These are phyloP conservation scores for Aschersonia sp. DNA, from an alignment of 2,329 filamentous ascomycete species.

Conservation along the genomic window DNA sequence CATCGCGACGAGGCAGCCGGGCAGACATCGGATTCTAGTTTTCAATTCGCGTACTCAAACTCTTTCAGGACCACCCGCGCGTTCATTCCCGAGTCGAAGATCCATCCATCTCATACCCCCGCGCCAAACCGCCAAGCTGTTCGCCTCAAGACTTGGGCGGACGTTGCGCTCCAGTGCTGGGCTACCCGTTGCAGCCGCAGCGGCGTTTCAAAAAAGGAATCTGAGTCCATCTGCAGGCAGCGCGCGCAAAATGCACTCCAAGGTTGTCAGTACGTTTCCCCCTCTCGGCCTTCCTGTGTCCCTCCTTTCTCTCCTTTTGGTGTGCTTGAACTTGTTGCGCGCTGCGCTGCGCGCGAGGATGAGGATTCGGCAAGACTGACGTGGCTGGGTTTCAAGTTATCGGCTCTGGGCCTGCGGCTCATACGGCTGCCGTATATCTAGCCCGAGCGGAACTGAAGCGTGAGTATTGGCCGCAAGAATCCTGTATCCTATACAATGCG, in stretches of 20 bases:
- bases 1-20: no score
- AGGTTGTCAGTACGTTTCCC: slow-evolving; percentile 63
- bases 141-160: slow-evolving; percentile 67
- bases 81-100: no score
- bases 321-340: no score
- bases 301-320: neutral
- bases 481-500: no score
- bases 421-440: slow-evolving; percentile 94
- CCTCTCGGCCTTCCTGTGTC: neutral
- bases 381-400: slow-evolving; percentile 38
- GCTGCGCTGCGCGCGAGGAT: no score
- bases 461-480: slow-evolving; percentile 19
- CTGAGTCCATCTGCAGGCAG: neutral
- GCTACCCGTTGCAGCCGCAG: slow-evolving; percentile 56
- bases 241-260: slow-evolving; percentile 67
- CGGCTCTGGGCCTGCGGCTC: slow-evolving; percentile 92
- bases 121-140: slow-evolving; percentile 59
- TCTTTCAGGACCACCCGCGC: no score
- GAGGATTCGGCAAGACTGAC: neutral
- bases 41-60: no score
- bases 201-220: slow-evolving; percentile 37
- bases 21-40: no score
- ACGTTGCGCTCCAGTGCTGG: slow-evolving; percentile 63
- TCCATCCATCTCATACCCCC: no score
- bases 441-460: slow-evolving; percentile 85